phyloP scores from a whole-genome alignment of 2,329 filamentous ascomycete species.

The Fusarium sp. region DNA sequence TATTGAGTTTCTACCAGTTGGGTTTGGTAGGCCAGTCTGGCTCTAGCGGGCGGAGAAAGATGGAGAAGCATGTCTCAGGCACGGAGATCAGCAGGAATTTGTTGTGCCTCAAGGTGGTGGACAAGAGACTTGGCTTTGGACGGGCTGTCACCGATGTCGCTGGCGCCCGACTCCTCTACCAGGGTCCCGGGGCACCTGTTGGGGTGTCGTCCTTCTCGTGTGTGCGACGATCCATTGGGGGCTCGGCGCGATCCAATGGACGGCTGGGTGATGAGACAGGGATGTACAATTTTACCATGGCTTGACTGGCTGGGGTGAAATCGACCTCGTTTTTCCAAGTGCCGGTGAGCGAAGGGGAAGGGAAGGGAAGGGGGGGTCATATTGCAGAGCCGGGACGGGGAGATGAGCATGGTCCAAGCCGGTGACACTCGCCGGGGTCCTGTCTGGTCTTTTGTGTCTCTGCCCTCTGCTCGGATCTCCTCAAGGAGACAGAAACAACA shows the following conservation, averaged over 20 bases:
- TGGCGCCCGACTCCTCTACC: slow-evolving; percentile 42
- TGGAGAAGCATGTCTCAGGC: slow-evolving; percentile 39
- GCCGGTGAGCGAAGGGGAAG: slow-evolving; percentile 9
- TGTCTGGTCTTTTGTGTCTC: not conserved
- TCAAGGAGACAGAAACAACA: not conserved
- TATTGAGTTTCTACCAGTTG: slow-evolving; percentile 32
- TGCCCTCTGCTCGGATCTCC: not conserved
- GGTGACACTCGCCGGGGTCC: slow-evolving; percentile 3
- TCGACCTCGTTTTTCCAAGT: slow-evolving; percentile 13
- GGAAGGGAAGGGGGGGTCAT: not conserved
- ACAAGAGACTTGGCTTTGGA: slow-evolving; percentile 42
- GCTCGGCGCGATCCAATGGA: slow-evolving; percentile 22
- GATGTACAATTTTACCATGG: slow-evolving; percentile 10
- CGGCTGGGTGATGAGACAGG: not conserved
- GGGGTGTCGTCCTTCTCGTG: slow-evolving; percentile 13
- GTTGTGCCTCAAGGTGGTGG: slow-evolving; percentile 26
- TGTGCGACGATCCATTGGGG: slow-evolving; percentile 30
- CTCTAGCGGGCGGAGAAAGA: slow-evolving; percentile 23
- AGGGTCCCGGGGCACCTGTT: slow-evolving; percentile 29
- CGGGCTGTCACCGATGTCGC: slow-evolving; percentile 35
- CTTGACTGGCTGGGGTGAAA: slow-evolving; percentile 6
- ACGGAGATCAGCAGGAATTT: slow-evolving; percentile 27
- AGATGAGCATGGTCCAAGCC: not conserved
- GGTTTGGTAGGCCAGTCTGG: slow-evolving; percentile 19
- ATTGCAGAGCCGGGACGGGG: not conserved